Evolutionary conservation across 2,329 filamentous ascomycete genomes (phyloP).

Genomic region (Venturia carpophila): DNA sequence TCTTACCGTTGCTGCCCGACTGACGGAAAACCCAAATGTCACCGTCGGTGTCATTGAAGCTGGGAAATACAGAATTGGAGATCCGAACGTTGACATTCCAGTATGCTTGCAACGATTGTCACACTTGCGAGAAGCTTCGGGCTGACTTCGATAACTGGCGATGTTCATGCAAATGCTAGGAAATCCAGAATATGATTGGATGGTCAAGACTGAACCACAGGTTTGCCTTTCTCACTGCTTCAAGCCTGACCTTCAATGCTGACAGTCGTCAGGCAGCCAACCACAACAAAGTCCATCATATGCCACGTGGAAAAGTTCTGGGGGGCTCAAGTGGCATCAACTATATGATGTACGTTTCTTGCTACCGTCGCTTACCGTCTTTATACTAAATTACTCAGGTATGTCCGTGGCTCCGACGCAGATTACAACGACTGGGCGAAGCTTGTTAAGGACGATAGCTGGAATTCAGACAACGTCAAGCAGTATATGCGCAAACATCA

Average conservation of each 20-base stretch:
- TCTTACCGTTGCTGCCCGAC: constrained; percentile 44
- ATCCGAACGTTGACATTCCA: constrained; percentile 17
- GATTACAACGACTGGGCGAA: constrained; percentile 44
- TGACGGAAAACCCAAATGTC: constrained; percentile 35
- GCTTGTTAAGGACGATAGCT: constrained; percentile 34
- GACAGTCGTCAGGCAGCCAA: background rate
- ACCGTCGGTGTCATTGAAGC: constrained; percentile 16
- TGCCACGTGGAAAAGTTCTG: constrained; percentile 7
- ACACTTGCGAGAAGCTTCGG: background rate
- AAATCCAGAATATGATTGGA: constrained; percentile 16
- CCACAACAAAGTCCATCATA: background rate
- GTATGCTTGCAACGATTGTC: background rate
- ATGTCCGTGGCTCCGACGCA: constrained; percentile 37
- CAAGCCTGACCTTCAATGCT: too few relatives aligned
- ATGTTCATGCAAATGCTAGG: constrained; percentile 9
- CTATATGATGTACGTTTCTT: background rate
- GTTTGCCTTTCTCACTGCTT: too few relatives aligned
- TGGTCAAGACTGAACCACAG: constrained; percentile 11
- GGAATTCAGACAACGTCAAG: constrained; percentile 40
- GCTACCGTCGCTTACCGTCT: background rate
- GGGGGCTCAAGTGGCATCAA: constrained; percentile 17
- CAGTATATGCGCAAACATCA: constrained; percentile 39
- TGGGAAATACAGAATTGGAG: constrained; percentile 21
- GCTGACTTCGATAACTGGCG: background rate
- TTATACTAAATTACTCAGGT: constrained; percentile 22